Evolutionary conservation across 116 monocot species (phyloP).

Genomic region (Zostera marina): DNA sequence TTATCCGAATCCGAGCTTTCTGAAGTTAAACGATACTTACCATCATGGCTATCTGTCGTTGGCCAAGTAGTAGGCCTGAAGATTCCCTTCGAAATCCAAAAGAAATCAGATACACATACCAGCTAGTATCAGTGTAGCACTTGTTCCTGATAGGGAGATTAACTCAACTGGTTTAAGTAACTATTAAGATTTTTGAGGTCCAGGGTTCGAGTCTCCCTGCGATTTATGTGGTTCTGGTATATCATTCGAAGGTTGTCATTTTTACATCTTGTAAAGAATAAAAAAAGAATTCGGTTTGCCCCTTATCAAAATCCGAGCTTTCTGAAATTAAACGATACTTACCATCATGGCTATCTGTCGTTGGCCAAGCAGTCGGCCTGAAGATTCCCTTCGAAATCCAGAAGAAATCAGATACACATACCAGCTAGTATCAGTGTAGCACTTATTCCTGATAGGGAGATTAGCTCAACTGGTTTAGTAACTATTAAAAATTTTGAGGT

Average conservation of each 20-base stretch:
- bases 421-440: not conserved
- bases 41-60: conserved; percentile 72
- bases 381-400: conserved; percentile 49
- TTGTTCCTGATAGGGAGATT: too few species aligned
- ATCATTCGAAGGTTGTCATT: too few species aligned
- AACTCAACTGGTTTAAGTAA: too few species aligned
- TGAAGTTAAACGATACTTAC: conserved; percentile 23
- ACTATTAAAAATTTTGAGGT: too few species aligned
- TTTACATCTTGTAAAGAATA: too few species aligned
- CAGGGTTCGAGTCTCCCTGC: too few species aligned
- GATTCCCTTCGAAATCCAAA: conserved; percentile 42
- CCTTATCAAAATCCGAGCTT: too few species aligned
- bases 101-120: not conserved
- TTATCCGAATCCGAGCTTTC: not conserved
- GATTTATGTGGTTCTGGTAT: too few species aligned
- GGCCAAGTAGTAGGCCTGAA: conserved; percentile 66
- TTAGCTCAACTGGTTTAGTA: too few species aligned
- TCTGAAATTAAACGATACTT: conserved; percentile 20
- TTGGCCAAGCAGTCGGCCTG: conserved; percentile 67
- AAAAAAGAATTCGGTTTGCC: too few species aligned
- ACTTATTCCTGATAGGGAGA: too few species aligned
- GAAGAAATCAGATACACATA: not conserved
- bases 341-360: conserved; percentile 67
- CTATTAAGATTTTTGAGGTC: too few species aligned
- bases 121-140: not conserved